These are phyloP conservation scores for Mangifera indica DNA, from an alignment of 345 rosid species.

Conservation along the genomic window DNA sequence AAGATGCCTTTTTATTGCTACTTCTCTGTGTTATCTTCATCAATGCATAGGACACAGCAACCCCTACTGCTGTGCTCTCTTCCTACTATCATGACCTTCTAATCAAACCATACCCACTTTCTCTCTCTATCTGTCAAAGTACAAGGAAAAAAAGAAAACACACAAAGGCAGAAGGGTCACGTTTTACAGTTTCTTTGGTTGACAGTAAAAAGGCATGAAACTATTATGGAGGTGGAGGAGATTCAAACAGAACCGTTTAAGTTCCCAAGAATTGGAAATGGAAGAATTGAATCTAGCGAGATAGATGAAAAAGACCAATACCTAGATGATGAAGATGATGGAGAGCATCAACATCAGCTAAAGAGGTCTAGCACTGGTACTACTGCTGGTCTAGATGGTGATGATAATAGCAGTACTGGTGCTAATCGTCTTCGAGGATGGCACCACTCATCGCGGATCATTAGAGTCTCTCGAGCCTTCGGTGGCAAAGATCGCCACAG, in stretches of 20 bases:
- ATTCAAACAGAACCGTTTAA: slow-evolving; percentile 57
- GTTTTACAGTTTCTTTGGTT: slow-evolving; percentile 23
- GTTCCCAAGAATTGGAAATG: slow-evolving; percentile 58
- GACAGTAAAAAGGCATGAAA: slow-evolving; percentile 68
- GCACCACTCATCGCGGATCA: slow-evolving; percentile 75
- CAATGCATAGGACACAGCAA: slow-evolving; percentile 54
- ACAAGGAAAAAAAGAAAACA: background rate
- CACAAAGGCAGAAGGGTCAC: slow-evolving; percentile 16
- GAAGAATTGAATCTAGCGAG: slow-evolving; percentile 38
- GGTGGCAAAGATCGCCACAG: slow-evolving; percentile 99
- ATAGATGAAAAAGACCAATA: slow-evolving; percentile 34
- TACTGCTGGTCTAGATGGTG: slow-evolving; percentile 27
- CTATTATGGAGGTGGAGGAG: slow-evolving; percentile 81
- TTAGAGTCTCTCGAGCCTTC: slow-evolving; percentile 93
- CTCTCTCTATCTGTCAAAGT: slow-evolving; percentile 10
- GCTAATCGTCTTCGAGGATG: slow-evolving; percentile 51
- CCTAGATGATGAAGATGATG: slow-evolving; percentile 57
- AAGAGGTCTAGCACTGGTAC: slow-evolving; percentile 35
- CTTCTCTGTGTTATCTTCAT: slow-evolving; percentile 50
- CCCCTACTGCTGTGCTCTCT: slow-evolving; percentile 37
- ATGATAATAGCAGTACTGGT: slow-evolving; percentile 14
- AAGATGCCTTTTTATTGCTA: slow-evolving; percentile 35
- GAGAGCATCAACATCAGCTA: slow-evolving; percentile 30
- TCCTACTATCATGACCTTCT: slow-evolving; percentile 30
- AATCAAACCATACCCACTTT: background rate